Conservation (phyloP, 139 green algal species). For the Chlorella sorokiniana region DNA sequence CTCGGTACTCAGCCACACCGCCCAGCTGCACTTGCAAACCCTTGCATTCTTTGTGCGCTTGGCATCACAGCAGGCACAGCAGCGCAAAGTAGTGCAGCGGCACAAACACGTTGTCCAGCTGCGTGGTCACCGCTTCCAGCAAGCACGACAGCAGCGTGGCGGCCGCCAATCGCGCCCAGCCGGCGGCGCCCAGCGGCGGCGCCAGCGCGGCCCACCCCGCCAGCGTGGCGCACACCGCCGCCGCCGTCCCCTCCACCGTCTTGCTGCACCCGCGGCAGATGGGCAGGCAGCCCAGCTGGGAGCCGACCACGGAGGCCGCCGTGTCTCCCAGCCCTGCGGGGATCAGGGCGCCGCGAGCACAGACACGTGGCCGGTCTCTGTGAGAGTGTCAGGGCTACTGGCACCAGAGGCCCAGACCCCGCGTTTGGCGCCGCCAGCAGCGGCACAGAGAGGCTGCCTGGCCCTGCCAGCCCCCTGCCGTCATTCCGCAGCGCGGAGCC, state of each 20-base stretch:
- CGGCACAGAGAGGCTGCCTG: no score
- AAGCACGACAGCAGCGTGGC: constrained; percentile 60
- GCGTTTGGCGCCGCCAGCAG: no score
- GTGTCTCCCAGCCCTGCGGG: constrained; percentile 49
- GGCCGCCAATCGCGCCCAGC: constrained; percentile 35
- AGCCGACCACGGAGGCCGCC: constrained; percentile 60
- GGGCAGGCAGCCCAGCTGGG: constrained; percentile 36
- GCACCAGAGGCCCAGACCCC: no score
- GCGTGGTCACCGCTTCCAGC: constrained; percentile 75
- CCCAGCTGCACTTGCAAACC: no score
- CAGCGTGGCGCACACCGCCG: constrained; percentile 56
- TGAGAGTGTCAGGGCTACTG: no score
- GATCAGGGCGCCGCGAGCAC: no score
- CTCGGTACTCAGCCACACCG: no score
- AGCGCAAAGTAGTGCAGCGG: constrained; percentile 64
- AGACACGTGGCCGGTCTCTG: not conserved
- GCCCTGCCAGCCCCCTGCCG: no score
- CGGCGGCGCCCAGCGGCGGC: constrained; percentile 13
- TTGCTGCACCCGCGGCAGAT: constrained; percentile 60
- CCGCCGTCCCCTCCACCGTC: constrained; percentile 75
- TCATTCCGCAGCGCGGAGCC: no score
- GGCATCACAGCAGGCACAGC: constrained; percentile 40
- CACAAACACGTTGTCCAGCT: constrained; percentile 86
- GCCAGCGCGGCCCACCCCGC: constrained; percentile 47
- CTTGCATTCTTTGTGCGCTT: no score